Conservation (phyloP, 2,329 filamentous ascomycete species). For the Fusarium beomiforme region DNA sequence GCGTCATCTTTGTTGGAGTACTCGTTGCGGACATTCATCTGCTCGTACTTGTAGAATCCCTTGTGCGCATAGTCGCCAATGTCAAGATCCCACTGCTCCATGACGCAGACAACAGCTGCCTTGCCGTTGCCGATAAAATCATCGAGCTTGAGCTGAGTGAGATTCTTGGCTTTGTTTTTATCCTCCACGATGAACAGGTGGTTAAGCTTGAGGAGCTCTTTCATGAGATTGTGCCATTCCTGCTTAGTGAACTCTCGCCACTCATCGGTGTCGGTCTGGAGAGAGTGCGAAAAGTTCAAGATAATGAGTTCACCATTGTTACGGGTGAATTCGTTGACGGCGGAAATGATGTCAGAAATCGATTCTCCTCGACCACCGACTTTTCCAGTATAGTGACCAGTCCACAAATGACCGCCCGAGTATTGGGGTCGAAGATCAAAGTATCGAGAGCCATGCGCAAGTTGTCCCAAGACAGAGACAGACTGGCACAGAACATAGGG, state of each 20-base stretch:
- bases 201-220: constrained; percentile 5
- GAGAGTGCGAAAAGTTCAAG: constrained; percentile 8
- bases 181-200: not conserved
- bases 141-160: not conserved
- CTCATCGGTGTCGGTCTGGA: not conserved
- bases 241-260: constrained; percentile 19
- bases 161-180: constrained; percentile 8
- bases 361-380: constrained; percentile 9
- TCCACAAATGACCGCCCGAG: constrained; percentile 2
- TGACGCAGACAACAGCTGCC: not conserved
- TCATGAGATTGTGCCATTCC: constrained; percentile 10
- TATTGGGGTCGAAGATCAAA: constrained; percentile 11
- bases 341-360: not conserved
- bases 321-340: not conserved
- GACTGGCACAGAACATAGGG: constrained; percentile 12
- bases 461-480: not conserved
- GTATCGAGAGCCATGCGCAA: not conserved
- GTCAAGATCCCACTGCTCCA: constrained; percentile 4
- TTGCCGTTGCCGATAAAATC: constrained; percentile 1
- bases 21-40: constrained; percentile 12
- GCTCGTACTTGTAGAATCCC: constrained; percentile 1
- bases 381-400: not conserved
- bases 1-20: constrained; percentile 17
- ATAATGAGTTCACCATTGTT: not conserved
- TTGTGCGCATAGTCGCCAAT: constrained; percentile 1